These are phyloP conservation scores for Mariannaea elegans DNA, from an alignment of 2,329 filamentous ascomycete species.

Conservation along the genomic window DNA sequence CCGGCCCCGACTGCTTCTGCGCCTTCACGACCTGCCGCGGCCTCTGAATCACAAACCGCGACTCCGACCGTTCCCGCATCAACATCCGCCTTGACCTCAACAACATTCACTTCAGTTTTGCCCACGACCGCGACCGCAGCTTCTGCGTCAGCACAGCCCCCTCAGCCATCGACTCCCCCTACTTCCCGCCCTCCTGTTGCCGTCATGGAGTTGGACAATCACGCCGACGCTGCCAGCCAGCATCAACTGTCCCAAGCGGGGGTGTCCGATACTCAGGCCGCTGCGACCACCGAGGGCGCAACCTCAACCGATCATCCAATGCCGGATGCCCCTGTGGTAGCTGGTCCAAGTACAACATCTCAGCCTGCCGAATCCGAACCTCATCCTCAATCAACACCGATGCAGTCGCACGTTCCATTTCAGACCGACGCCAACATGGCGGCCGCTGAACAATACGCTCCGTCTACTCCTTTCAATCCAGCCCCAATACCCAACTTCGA, in stretches of 20 bases:
- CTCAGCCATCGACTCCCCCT: constrained; percentile 34
- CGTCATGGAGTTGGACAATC: constrained; percentile 21
- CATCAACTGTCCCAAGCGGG: constrained; percentile 29
- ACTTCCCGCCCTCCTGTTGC: constrained; percentile 22
- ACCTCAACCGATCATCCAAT: constrained; percentile 33
- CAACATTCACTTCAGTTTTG: constrained; percentile 14
- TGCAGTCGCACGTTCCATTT: constrained; percentile 30
- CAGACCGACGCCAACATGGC: constrained; percentile 26
- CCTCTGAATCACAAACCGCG: constrained; percentile 23
- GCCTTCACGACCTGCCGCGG: constrained; percentile 19
- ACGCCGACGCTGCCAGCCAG: constrained; percentile 22
- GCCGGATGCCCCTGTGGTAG: constrained; percentile 31
- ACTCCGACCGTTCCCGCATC: constrained; percentile 25
- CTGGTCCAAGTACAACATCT: constrained; percentile 18
- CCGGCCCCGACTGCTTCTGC: constrained; percentile 4
- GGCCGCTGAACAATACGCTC: constrained; percentile 39
- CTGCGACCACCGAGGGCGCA: constrained; percentile 18
- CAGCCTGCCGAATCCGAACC: constrained; percentile 13
- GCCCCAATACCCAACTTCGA: constrained; percentile 46
- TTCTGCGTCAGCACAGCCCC: constrained; percentile 13
- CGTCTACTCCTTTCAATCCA: constrained; percentile 47
- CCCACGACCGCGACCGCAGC: constrained; percentile 5
- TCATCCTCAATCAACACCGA: constrained; percentile 32
- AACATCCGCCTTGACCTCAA: constrained; percentile 20
- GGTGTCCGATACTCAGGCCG: constrained; percentile 20